Evolutionary conservation across 805 yeast species (phyloP), one percentile per base, ranked within the genome.

Genomic region (Ogataea nonfermentans): DNA sequence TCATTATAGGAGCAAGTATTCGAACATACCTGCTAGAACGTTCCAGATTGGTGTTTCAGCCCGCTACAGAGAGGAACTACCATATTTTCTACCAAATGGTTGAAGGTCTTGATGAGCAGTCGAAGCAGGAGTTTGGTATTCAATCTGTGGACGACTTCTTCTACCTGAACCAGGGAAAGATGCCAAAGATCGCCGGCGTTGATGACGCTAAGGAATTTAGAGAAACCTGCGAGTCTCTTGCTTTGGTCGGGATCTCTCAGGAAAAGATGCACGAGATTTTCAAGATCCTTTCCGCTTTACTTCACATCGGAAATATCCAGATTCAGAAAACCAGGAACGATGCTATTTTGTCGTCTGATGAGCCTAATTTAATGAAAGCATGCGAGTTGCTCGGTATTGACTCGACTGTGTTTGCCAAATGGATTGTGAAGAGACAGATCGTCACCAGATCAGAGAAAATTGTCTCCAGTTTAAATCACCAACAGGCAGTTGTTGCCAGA

Each of bases 21-120:
- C 77, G 97, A 66, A 91, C 98, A 0, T 91, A 90, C 62, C 68
- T 91, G 51, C 75, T 91, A 53, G 99, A 91, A 65, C 80, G 99
- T 51, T 88, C 96, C 25, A 78, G 99, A 62, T 73, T 91, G 52
- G 98, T 91, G 3, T 90, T 87, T 63, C 99, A 91, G 66, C 97
- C 96, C 2, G 59, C 71, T 6, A 67, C 74, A n/a, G 99, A 91
- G 66, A 79, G 99, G 61, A 91, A 91, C 62, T 91, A 91, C 64
- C 98, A 91, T 60, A 88, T 91, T 32, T 91, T 91, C 59, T 91
- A 91, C 64, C 99, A 91, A 66, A 60, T 91, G 49, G 66, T 90
- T 53, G 77, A 79, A 14, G 99, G 98, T 41, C 67, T 84, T 56
- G 61, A 72, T 22, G 70, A 65, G 7, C 78, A 68, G 17, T 74